These are phyloP conservation scores for Martensiomyces pterosporus DNA, from an alignment of 192 early-diverging fungal species.

Conservation along the genomic window DNA sequence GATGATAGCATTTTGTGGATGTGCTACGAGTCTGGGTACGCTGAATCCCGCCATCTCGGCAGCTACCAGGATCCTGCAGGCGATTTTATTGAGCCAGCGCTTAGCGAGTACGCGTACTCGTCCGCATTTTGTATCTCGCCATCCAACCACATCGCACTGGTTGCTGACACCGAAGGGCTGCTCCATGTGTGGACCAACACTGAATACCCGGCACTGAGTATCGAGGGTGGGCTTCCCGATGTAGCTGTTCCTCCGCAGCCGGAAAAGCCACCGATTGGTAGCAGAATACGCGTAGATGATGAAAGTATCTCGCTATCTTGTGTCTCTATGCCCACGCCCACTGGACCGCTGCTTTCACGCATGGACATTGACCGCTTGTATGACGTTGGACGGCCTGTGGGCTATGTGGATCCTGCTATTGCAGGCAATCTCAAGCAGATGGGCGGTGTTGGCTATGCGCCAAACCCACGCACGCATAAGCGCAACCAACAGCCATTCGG, in stretches of 20 bases:
- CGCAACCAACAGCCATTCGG: slow-evolving; percentile 69
- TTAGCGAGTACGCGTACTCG: slow-evolving; percentile 58
- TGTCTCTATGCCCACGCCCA: slow-evolving; percentile 77
- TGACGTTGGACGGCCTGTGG: slow-evolving; percentile 69
- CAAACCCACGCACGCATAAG: slow-evolving; percentile 67
- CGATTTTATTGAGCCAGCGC: slow-evolving; percentile 21
- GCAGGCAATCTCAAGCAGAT: slow-evolving; percentile 79
- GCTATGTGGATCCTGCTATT: slow-evolving; percentile 70
- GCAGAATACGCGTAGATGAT: slow-evolving; percentile 15
- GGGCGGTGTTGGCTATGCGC: slow-evolving; percentile 93
- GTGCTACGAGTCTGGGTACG: slow-evolving; percentile 23
- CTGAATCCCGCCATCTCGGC: slow-evolving; percentile 13
- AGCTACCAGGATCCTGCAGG: background rate
- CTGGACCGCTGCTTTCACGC: slow-evolving; percentile 70
- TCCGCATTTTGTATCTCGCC: slow-evolving; percentile 75
- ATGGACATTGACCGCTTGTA: slow-evolving; percentile 66
- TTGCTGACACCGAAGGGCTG: slow-evolving; percentile 74
- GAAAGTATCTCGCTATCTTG: slow-evolving; percentile 65
- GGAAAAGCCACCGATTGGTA: background rate
- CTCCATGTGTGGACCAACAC: slow-evolving; percentile 77
- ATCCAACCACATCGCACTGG: slow-evolving; percentile 69
- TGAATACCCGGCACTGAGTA: slow-evolving; percentile 61
- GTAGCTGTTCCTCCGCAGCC: background rate
- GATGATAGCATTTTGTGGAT: slow-evolving; percentile 19
- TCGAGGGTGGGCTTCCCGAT: slow-evolving; percentile 5